These are phyloP conservation scores for Phytophthora colocasiae DNA, from an alignment of 352 stramenopile genomes.

Conservation along the genomic window DNA sequence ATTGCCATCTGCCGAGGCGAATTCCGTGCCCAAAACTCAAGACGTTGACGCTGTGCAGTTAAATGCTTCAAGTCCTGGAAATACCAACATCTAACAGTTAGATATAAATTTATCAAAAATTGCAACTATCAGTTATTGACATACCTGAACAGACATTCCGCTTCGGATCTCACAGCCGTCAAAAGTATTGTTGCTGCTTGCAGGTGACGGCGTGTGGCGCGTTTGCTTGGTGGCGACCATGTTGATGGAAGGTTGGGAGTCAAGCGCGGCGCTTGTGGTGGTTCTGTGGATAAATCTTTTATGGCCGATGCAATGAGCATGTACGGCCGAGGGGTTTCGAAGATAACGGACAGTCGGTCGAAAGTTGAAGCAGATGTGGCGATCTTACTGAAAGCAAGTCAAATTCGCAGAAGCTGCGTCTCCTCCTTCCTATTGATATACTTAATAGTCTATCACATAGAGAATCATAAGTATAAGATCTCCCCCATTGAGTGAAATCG, in stretches of 20 bases:
- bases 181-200: conserved; percentile 39
- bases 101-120: neutral
- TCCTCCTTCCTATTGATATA: too few relatives aligned
- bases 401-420: too few relatives aligned
- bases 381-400: too few relatives aligned
- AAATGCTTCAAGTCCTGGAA: conserved; percentile 79
- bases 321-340: conserved; percentile 11
- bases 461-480: too few relatives aligned
- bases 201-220: conserved; percentile 15
- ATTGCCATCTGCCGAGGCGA: conserved; percentile 51
- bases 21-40: conserved; percentile 70
- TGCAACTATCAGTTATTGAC: neutral
- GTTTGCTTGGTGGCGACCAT: conserved; percentile 57
- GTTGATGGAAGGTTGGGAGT: conserved; percentile 9
- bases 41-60: conserved; percentile 80
- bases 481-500: too few relatives aligned
- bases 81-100: conserved; percentile 9
- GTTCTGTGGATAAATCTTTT: conserved; percentile 30
- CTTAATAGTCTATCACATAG: too few relatives aligned
- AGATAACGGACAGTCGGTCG: conserved; percentile 21
- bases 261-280: conserved; percentile 8
- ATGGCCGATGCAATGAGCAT: conserved; percentile 14
- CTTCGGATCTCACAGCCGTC: conserved; percentile 75
- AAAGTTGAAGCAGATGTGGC: conserved; percentile 19
- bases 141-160: conserved; percentile 84